Evolutionary conservation across 192 early-diverging fungal species (phyloP).

Genomic region (Coemansia sp.): DNA sequence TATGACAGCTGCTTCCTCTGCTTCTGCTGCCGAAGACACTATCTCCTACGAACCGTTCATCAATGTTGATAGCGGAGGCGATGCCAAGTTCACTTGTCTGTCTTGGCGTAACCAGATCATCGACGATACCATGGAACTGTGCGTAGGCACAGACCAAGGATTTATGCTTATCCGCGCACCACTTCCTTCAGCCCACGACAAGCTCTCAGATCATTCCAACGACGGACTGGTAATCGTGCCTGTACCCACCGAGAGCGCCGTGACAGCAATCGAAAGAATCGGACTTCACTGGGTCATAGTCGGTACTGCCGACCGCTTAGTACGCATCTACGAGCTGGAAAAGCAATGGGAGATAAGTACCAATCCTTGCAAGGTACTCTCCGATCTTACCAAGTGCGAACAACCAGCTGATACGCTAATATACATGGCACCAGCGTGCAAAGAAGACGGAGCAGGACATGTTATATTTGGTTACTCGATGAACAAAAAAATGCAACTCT

Average conservation of each 20-base stretch:
- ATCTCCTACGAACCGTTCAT: constrained; percentile 50
- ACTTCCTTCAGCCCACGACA: constrained; percentile 25
- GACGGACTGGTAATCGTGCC: constrained; percentile 42
- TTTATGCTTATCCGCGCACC: constrained; percentile 48
- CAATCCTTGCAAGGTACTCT: constrained; percentile 31
- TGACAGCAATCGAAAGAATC: constrained; percentile 43
- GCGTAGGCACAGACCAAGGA: constrained; percentile 44
- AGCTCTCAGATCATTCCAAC: constrained; percentile 26
- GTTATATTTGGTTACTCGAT: constrained; percentile 29
- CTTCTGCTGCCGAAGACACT: constrained; percentile 30
- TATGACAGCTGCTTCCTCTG: constrained; percentile 14
- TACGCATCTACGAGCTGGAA: constrained; percentile 41
- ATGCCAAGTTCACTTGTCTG: constrained; percentile 39
- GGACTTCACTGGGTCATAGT: constrained; percentile 40
- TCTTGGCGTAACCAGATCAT: constrained; percentile 34
- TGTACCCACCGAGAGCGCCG: constrained; percentile 38
- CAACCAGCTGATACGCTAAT: constrained; percentile 35
- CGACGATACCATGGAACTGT: constrained; percentile 39
- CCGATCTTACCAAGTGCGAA: constrained; percentile 30
- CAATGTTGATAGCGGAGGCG: constrained; percentile 46
- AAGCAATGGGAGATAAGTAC: constrained; percentile 28
- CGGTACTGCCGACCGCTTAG: constrained; percentile 27
- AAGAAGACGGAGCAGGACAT: constrained; percentile 38
- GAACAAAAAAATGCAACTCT: constrained; percentile 40
- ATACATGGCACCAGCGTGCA: constrained; percentile 31